Percentiles rank a stretch among this genome's conserved stretches.
These are phyloP conservation scores for Pyricularia pennisetigena DNA, from an alignment of 2,329 filamentous ascomycete species.

Conservation along the genomic window DNA sequence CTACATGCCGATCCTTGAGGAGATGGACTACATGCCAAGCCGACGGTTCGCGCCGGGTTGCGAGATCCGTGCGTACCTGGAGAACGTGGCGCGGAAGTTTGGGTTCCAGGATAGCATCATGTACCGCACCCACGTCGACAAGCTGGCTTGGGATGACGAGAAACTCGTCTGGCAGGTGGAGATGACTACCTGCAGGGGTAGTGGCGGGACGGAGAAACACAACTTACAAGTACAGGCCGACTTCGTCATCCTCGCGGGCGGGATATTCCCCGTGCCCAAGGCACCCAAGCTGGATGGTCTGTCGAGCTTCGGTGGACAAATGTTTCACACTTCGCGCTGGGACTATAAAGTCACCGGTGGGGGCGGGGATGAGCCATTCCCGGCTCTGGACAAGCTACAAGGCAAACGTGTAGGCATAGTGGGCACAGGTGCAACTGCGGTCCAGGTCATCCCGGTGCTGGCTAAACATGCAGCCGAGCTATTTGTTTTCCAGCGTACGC, in stretches of 20 bases:
- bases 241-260: conserved; percentile 28
- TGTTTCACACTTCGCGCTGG: conserved; percentile 38
- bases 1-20: conserved; percentile 36
- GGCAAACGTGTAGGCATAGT: conserved; percentile 37
- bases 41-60: not conserved
- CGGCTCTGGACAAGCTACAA: conserved; percentile 31
- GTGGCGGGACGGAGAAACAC: conserved; percentile 12
- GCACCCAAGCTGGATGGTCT: conserved; percentile 22
- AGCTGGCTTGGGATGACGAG: conserved; percentile 29
- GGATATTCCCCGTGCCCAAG: conserved; percentile 21
- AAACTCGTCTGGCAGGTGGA: conserved; percentile 13
- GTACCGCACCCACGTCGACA: conserved; percentile 33
- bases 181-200: conserved; percentile 15
- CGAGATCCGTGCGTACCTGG: conserved; percentile 33
- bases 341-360: conserved; percentile 29
- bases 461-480: conserved; percentile 37
- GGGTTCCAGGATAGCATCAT: conserved; percentile 15
- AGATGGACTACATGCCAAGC: not conserved
- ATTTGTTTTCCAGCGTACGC: conserved; percentile 47
- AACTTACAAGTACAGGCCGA: conserved; percentile 24
- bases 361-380: conserved; percentile 18
- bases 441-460: conserved; percentile 33
- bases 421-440: conserved; percentile 38
- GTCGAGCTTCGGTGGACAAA: conserved; percentile 27
- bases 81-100: conserved; percentile 29